phyloP scores from a whole-genome alignment of 345 rosid genomes.

The Melastoma malabathricum region DNA sequence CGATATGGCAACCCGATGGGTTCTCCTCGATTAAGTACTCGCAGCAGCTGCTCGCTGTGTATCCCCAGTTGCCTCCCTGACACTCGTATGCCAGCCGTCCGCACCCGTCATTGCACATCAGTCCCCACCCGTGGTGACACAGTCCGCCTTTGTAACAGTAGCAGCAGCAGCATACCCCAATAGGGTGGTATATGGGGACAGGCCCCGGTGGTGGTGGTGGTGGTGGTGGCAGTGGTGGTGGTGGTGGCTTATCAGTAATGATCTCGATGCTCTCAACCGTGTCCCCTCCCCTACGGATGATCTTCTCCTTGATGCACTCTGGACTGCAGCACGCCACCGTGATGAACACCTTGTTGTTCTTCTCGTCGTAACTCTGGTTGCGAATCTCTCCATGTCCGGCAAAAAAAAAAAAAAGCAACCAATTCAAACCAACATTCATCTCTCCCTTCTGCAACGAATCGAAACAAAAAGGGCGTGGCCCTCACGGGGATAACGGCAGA shows the following conservation, averaged over 20 bases:
- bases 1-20: constrained; percentile 34
- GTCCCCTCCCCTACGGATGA: constrained; percentile 15
- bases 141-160: not conserved
- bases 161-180: not conserved
- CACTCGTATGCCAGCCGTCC: constrained; percentile 47
- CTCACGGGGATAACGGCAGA: constrained; percentile 20
- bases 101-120: constrained; percentile 5
- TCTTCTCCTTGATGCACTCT: constrained; percentile 18
- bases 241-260: constrained; percentile 12
- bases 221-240: not conserved
- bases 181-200: not conserved
- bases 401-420: constrained; percentile 8
- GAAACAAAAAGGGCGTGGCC: not conserved
- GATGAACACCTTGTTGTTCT: constrained; percentile 15
- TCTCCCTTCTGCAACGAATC: no score
- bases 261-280: constrained; percentile 13
- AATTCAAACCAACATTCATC: not conserved
- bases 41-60: constrained; percentile 12
- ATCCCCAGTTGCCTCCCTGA: constrained; percentile 23
- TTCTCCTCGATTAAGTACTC: constrained; percentile 42
- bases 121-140: not conserved
- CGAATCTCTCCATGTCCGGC: constrained; percentile 13
- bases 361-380: constrained; percentile 15
- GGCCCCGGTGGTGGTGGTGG: not conserved
- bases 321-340: constrained; percentile 24